A percentile compares a stretch with the other conserved stretches of the same genome.
Conservation (phyloP, 169 alveolate species). For the Plasmodium fragile region DNA sequence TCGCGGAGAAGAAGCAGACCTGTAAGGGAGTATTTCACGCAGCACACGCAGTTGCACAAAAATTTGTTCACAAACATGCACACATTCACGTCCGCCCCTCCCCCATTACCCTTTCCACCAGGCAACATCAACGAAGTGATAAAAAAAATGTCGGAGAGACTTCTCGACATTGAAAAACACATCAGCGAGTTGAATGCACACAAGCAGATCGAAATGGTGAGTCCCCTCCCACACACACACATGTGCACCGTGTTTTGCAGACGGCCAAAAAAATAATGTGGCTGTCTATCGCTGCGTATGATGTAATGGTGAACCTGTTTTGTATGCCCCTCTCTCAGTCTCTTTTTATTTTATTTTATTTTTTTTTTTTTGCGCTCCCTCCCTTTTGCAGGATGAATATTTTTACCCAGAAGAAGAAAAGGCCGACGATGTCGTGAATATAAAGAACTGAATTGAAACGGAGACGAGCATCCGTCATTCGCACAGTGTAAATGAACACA, state of each 20-base stretch:
- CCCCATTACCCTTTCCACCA: neutral
- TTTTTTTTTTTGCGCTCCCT: constrained; percentile 7
- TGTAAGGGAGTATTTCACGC: neutral
- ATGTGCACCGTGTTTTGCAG: neutral
- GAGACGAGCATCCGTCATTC: neutral
- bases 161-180: constrained; percentile 59
- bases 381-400: constrained; percentile 60
- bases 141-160: constrained; percentile 43
- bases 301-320: neutral
- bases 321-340: neutral
- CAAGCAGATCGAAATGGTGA: constrained; percentile 69
- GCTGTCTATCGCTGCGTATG: neutral
- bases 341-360: constrained; percentile 4
- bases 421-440: constrained; percentile 36
- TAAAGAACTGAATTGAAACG: constrained; percentile 9
- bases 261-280: neutral
- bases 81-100: neutral
- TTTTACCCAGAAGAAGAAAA: constrained; percentile 72
- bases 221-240: neutral
- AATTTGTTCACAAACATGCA: neutral
- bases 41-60: neutral
- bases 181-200: constrained; percentile 68
- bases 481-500: neutral
- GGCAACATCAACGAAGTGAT: constrained; percentile 68
- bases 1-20: constrained; percentile 56